These are phyloP conservation scores for Orobanche coerulescens DNA, from an alignment of 257 asterid genomes.

Conservation along the genomic window DNA sequence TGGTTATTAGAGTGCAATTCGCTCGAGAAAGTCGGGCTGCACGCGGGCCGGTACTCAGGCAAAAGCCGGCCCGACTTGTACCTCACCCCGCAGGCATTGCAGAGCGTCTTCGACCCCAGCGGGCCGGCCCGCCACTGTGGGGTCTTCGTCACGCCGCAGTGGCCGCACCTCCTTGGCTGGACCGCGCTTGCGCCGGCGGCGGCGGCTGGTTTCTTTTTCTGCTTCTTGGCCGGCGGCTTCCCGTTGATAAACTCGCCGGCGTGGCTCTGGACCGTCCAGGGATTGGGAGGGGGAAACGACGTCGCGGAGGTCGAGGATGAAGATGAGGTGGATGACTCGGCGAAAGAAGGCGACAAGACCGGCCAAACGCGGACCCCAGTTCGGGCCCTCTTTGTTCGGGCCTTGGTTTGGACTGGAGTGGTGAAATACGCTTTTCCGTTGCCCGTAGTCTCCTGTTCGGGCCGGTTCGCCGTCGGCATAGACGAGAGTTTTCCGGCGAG, in stretches of 20 bases:
- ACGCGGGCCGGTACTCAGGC: constrained; percentile 63
- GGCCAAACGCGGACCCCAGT: constrained; percentile 70
- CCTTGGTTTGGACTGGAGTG: constrained; percentile 79
- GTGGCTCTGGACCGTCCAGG: constrained; percentile 31
- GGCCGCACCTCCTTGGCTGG: constrained; percentile 53
- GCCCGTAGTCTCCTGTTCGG: constrained; percentile 5
- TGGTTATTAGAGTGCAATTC: constrained; percentile 55
- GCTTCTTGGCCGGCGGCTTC: constrained; percentile 27
- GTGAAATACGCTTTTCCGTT: constrained; percentile 29
- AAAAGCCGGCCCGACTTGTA: constrained; percentile 56
- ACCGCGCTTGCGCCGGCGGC: background rate
- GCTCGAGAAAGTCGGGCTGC: constrained; percentile 55
- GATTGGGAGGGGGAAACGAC: constrained; percentile 33
- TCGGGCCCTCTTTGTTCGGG: constrained; percentile 77
- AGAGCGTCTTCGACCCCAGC: constrained; percentile 47
- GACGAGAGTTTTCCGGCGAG: constrained; percentile 39
- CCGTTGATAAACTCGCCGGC: constrained; percentile 35
- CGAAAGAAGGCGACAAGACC: constrained; percentile 45
- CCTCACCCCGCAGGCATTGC: constrained; percentile 62
- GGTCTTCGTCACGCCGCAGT: constrained; percentile 53
- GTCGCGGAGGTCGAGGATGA: constrained; percentile 47
- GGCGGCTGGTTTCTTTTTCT: constrained; percentile 21
- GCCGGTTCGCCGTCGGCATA: constrained; percentile 28
- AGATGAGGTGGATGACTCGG: constrained; percentile 62
- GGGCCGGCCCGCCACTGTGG: constrained; percentile 80